Evolutionary conservation across 495 filamentous ascomycete genomes (phyloP).

Genomic region (Neurospora hispaniola): DNA sequence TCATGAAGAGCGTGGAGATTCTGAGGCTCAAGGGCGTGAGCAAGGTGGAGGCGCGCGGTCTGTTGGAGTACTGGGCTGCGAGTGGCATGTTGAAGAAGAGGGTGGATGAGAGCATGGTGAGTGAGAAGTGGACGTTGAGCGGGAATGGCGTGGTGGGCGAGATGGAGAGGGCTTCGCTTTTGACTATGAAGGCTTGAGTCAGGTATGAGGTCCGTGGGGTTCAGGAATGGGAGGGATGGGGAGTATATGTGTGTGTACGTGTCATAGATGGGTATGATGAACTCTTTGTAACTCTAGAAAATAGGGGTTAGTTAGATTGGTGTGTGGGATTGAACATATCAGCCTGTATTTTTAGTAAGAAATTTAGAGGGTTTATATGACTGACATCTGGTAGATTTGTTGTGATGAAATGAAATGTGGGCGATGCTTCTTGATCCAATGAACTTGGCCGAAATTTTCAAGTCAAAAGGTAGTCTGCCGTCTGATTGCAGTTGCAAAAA

Average conservation of each 20-base stretch:
- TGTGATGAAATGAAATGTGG: neutral
- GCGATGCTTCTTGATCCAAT: no score
- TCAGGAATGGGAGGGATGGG: no score
- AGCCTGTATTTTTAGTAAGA: neutral
- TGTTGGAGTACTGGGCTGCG: slow-evolving; percentile 88
- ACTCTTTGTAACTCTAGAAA: neutral
- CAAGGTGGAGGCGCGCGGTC: slow-evolving; percentile 61
- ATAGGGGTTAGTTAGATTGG: neutral
- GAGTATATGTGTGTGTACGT: neutral
- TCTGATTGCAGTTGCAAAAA: no score
- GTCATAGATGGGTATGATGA: neutral
- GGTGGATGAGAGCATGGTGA: slow-evolving; percentile 62
- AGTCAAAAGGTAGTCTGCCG: no score
- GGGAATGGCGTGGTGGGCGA: slow-evolving; percentile 78
- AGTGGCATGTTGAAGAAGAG: slow-evolving; percentile 66
- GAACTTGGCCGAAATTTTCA: no score
- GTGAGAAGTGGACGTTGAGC: slow-evolving; percentile 76
- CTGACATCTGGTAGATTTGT: neutral
- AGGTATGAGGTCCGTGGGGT: neutral
- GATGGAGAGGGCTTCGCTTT: slow-evolving; percentile 54
- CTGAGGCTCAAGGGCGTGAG: slow-evolving; percentile 52
- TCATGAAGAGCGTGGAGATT: slow-evolving; percentile 40
- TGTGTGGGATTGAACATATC: neutral
- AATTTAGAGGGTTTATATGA: no score
- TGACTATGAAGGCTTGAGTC: slow-evolving; percentile 33